phyloP scores from a whole-genome alignment of 345 rosid species.

The Populus pruinosa region DNA sequence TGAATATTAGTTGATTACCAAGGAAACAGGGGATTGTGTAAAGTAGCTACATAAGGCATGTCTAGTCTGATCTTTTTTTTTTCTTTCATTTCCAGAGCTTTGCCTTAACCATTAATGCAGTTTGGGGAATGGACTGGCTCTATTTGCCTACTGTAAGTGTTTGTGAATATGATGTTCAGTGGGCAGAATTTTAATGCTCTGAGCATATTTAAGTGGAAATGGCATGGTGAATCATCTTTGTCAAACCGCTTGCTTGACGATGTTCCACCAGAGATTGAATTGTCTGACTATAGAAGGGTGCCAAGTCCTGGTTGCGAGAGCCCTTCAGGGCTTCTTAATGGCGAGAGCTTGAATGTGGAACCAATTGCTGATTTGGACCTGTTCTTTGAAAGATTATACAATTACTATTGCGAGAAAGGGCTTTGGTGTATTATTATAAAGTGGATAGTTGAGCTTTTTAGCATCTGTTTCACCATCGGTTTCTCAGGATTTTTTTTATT shows the following conservation, averaged over 20 bases:
- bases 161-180: constrained; percentile 75
- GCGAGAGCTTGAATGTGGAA: constrained; percentile 74
- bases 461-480: constrained; percentile 83
- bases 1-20: background rate
- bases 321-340: constrained; percentile 91
- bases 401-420: constrained; percentile 94
- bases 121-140: constrained; percentile 84
- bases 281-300: constrained; percentile 73
- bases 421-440: constrained; percentile 90
- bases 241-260: constrained; percentile 71
- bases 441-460: constrained; percentile 94
- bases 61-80: background rate
- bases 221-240: constrained; percentile 68
- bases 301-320: constrained; percentile 96
- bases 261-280: constrained; percentile 82
- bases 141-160: constrained; percentile 48
- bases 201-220: constrained; percentile 63
- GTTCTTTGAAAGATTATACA: constrained; percentile 84
- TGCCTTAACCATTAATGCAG: constrained; percentile 18
- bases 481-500: constrained; percentile 94
- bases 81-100: constrained; percentile 9
- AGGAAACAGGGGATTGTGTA: background rate
- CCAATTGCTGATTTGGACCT: constrained; percentile 92
- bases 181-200: constrained; percentile 59
- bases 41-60: background rate